Evolutionary conservation across 176 grass and related monocot species (phyloP), one percentile per base, ranked within the genome.

Genomic region (Tillandsia fasciculata): DNA sequence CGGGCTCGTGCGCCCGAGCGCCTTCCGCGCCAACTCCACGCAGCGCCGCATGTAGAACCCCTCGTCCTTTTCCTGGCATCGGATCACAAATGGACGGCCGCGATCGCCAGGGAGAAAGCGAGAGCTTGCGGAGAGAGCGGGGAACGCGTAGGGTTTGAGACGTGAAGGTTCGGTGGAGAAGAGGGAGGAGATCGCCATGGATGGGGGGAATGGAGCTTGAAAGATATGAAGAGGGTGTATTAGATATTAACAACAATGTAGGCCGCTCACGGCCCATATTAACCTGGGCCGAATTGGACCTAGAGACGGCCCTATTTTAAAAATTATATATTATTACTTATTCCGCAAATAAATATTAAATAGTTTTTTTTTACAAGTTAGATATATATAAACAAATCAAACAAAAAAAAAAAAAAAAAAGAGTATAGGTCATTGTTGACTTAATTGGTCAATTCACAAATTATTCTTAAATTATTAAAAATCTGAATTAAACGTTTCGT

Each of bases 21-120:
- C 94, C 49, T 77, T 92, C 53, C 79, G 83, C 22, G 86, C 86
- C 74, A 97, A 77, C 68, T 90, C 89, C 65, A 97, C 86, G 68
- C 86, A 92, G 7, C 82, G 76, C 8, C 84, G 74, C 11, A 97
- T 90, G 86, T 92, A 97, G 74, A 68, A 91, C 20, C 10, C 72
- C 63, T 90, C 89, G 20, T 81, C 77, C 50, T n/a, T 56, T 14
- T 49, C 71, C 84, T 79, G 68, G 74, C 93, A 92, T 17, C 73
- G 74, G 56, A 82, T 64, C 14, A n/a, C 20, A 15, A 26, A 28
- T 0, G 74, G 26, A 23, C 64, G 2, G 17, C 76, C 28, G 6
- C 53, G 65, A 2, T 12, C 13, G n/a, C 33, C 13, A 11, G n/a
- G 15, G 12, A 14, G 9, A 0, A 29, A 28, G 74, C 56, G 56